Evolutionary conservation across 2,329 filamentous ascomycete genomes (phyloP), one percentile per base, ranked within the genome.

Genomic region (Exophiala sp.): DNA sequence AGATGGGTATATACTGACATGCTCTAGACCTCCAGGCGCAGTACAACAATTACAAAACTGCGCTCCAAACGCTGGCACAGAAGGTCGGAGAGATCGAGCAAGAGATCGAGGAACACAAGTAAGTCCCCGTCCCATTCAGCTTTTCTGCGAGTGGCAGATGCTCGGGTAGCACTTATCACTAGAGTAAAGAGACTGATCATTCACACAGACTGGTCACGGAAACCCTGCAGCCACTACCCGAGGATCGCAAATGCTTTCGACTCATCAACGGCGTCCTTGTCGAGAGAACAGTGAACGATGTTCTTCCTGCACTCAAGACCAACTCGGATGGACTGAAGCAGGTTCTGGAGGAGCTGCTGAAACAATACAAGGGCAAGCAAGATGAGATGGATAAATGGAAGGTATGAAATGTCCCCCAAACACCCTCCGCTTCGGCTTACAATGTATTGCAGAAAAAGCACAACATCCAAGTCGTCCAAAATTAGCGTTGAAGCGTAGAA

Each of bases 71-170:
- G 68, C 85, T 99, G 66, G 94, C 94, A 29, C 87, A 91, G 68
- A 97, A 96, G 72, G 96, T 99, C 64, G 94, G 94, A 38, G 91
- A 97, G 68, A 91, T 99, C 52, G 94, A 99, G 75, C 90, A 96
- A 71, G 94, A 97, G 71, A 86, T 89, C 16, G 94, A 99, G 72
- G 94, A 99, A 71, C 94, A 99, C 79, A 97, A 96, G 94, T 97
- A 75, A 70, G 87, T 72, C 55, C 14, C 29, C n/a, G 36, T 34
- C 11, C 21, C 38, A 18, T 32, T 32, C 33, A 39, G 39, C 38
- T n/a, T 36, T 14, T 35, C 24, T 29, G 5, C 14, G 41, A 20
- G 5, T 34, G 11, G 9, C 21, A 40, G 14, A 34, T 33, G 3
- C 44, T 18, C 6, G 14, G 9, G 2, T 21, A 21, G 33, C 44